Evolutionary conservation across 106 monocot species (phyloP), one percentile per base, ranked within the genome.

Genomic region (Alisma plantagoaquatica): DNA sequence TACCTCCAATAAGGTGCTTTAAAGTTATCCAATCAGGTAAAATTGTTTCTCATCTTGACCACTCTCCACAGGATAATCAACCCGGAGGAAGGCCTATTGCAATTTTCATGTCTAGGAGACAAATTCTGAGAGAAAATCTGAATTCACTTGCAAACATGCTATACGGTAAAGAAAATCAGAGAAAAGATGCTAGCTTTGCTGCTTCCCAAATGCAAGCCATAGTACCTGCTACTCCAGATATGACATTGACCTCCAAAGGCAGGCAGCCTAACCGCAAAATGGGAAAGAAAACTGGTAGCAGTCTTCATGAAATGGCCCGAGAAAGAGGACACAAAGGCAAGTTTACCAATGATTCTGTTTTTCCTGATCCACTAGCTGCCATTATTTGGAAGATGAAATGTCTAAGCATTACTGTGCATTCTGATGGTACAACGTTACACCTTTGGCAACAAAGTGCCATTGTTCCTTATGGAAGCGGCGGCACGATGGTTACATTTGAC

Each of bases 311-410:
- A 31, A 31, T 9, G 1, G 35, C 35, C 35, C 29, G 30, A 53
- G 10, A 51, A 4, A 14, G n/a, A 28, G 21, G 4, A 27, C 27
- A 11, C 10, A 21, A 29, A 25, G 8, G 21, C 46, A 59, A 23
- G 5, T 28, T 27, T 15, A 5, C 23, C 33, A 25, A 18, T 47
- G 17, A 20, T 42, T 44, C 51, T 58, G 33, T 67, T 23, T 28
- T 43, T 25, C 2, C 45, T 11, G 59, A 71, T 56, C 31, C 56
- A 49, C 33, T 87, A n/a, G 77, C 83, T 29, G 46, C 33, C 31
- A 67, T 84, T 25, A 57, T 77, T 42, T 33, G 45, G 53, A 80
- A 65, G 60, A 31, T 94, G 46, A 70, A 52, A 32, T 12, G 23
- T 31, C 46, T 94, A 19, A 51, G 67, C 50, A 72, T 94, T 51